Evolutionary conservation across 2,329 filamentous ascomycete species (phyloP), one percentile per base, ranked within the genome.

Genomic region (Diplodia mutila): DNA sequence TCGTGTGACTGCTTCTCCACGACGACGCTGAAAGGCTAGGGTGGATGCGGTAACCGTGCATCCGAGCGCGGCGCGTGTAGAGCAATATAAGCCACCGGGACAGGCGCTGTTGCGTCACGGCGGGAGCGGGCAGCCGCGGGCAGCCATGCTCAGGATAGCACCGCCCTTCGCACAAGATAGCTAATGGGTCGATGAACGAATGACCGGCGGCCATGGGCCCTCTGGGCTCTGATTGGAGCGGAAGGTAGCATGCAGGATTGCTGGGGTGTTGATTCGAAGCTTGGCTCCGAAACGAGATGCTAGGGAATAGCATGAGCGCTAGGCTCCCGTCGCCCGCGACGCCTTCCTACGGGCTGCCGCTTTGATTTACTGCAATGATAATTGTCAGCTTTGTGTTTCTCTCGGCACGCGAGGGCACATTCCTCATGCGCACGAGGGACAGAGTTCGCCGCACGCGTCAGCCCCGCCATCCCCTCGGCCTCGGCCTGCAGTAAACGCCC

Each of bases 141-240:
- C 39, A 46, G 39, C 39, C 12, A 14, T 23, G 46, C 8, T 27
- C 27, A 34, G n/a, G 27, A 54, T 34, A 34, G 29, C 53, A 25
- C 16, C 32, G 18, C 46, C 25, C 59, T 51, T 32, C 29, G 59
- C 48, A 49, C 59, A 32, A 8, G 5, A 32, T 32, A 8, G 29
- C 29, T 32, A 8, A 48, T 6, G 46, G 59, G 25, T 39, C 27
- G 14, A 16, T 16, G 39, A 16, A 25, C 57, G 37, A 61, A 61
- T 61, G 59, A 25, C 29, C 9, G 14, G 59, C 46, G 16, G 18
- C 57, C 2, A 16, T 18, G 14, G 42, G 16, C n/a, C 1, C 29
- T n/a, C 27, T n/a, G 59, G 27, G 59, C 25, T 2, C 29, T 63
- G 59, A 51, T 63, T 51, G 59, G 59, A n/a, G 27, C 18, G 42